Conservation (phyloP, 371 early-diverging fungal species). For the Lichtheimia hyalospora region DNA sequence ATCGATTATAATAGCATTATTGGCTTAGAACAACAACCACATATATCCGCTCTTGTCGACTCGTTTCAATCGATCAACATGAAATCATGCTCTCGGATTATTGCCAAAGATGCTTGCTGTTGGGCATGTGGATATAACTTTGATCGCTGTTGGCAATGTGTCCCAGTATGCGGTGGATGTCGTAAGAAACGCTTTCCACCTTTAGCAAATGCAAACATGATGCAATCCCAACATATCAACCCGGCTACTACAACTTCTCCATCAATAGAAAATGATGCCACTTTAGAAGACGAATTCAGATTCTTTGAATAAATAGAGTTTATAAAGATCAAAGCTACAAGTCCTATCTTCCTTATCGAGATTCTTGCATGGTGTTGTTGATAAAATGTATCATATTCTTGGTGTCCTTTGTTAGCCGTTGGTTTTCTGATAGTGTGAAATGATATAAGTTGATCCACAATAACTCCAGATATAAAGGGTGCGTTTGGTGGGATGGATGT, state of each 20-base stretch:
- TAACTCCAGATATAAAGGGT: no score
- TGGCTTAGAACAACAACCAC: conserved; percentile 10
- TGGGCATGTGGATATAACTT: conserved; percentile 35
- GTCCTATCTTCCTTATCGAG: no score
- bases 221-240: not conserved
- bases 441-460: no score
- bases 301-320: conserved; percentile 1
- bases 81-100: conserved; percentile 19
- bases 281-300: conserved; percentile 7
- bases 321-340: no score
- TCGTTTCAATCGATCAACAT: conserved; percentile 9
- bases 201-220: conserved; percentile 32
- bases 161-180: conserved; percentile 28
- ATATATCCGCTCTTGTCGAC: conserved; percentile 1
- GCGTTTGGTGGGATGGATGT: no score
- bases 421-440: no score
- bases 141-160: conserved; percentile 31
- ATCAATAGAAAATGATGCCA: not conserved
- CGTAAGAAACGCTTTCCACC: conserved; percentile 33
- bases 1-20: no score
- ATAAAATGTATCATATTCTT: no score
- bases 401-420: no score
- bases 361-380: no score
- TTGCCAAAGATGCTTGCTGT: conserved; percentile 21
- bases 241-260: not conserved